Conservation (phyloP, 176 grass and related monocot genomes). For the Juncus inflexus region DNA sequence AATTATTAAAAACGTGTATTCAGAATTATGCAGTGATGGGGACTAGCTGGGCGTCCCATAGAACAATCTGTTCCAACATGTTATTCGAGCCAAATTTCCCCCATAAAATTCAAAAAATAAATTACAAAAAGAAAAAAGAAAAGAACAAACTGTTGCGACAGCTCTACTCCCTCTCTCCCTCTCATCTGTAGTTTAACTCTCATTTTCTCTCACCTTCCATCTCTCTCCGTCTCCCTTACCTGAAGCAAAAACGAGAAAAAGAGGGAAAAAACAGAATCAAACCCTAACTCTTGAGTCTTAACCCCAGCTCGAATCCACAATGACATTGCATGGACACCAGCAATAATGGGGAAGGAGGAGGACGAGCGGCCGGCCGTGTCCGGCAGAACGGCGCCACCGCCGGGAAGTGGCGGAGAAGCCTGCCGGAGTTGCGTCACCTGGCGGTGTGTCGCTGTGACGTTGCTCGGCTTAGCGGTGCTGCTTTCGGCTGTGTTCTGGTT, state of each 20-base stretch:
- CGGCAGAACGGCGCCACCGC: slow-evolving; percentile 14
- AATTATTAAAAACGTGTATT: not conserved
- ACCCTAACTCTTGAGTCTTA: not conserved
- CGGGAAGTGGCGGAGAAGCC: not conserved
- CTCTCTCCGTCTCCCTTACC: slow-evolving; percentile 4
- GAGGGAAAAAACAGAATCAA: slow-evolving; percentile 5
- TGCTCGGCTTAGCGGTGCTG: slow-evolving; percentile 54
- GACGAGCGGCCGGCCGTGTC: slow-evolving; percentile 26
- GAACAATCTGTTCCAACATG: not conserved
- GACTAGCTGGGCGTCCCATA: not conserved
- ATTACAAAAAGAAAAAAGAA: not conserved
- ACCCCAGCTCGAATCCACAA: slow-evolving; percentile 7
- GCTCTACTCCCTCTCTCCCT: not conserved
- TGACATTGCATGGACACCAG: slow-evolving; percentile 30
- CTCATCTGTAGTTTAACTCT: slow-evolving; percentile 28
- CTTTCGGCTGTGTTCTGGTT: slow-evolving; percentile 70
- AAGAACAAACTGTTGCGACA: slow-evolving; percentile 7
- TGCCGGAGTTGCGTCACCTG: slow-evolving; percentile 35
- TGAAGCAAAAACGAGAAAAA: slow-evolving; percentile 15
- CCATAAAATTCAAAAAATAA: slow-evolving; percentile 16
- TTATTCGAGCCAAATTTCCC: not conserved
- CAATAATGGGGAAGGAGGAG: slow-evolving; percentile 61
- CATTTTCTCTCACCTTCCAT: slow-evolving; percentile 30
- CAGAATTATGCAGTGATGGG: not conserved
- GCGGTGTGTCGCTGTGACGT: slow-evolving; percentile 50